Evolutionary conservation across 2,329 filamentous ascomycete genomes (phyloP), one percentile per base, ranked within the genome.

Genomic region (Penicillium thymicola): DNA sequence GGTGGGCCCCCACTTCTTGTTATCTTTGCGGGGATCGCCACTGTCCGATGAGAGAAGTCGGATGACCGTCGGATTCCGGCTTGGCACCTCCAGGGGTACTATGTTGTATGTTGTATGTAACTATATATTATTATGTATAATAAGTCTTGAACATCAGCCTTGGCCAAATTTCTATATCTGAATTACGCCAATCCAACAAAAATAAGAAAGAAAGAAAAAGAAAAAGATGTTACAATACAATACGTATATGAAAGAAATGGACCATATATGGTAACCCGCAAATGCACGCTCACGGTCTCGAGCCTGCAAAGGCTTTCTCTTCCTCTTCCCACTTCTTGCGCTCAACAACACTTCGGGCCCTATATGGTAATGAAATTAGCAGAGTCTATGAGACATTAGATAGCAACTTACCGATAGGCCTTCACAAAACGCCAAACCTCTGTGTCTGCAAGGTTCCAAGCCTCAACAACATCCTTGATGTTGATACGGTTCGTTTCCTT

Each of bases 341-440:
- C 71, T 87, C 84, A 40, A 85, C 76, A 14, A 80, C 70, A 54
- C 80, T 76, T 60, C 84, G 73, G 30, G 83, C 85, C 45, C 79
- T 76, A 42, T 41, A 32, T 34, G n/a, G 40, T 21, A 28, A 45
- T 6, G 4, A 14, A 47, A 30, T 60, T 55, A 62, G 43, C 11
- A 44, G 56, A 51, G 11, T 43, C 34, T 25, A n/a, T 10, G 36
- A 51, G n/a, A 43, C 7, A 34, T 44, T n/a, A 56, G 18, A 59
- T 18, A 14, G 18, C 5, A n/a, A 70, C 67, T 57, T 57, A 76
- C 75, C 73, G 78, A 65, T 78, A 87, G 6, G 85, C 84, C 53
- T 83, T 75, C 25, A 84, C 80, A 67, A 88, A 88, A 59, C 81
- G 81, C 85, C 85, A 88, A 9, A 81, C 79, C 69, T 88, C 85